Evolutionary conservation across 257 asterid genomes (phyloP), one percentile per base, ranked within the genome.

Genomic region (Solanum chiquidenum): DNA sequence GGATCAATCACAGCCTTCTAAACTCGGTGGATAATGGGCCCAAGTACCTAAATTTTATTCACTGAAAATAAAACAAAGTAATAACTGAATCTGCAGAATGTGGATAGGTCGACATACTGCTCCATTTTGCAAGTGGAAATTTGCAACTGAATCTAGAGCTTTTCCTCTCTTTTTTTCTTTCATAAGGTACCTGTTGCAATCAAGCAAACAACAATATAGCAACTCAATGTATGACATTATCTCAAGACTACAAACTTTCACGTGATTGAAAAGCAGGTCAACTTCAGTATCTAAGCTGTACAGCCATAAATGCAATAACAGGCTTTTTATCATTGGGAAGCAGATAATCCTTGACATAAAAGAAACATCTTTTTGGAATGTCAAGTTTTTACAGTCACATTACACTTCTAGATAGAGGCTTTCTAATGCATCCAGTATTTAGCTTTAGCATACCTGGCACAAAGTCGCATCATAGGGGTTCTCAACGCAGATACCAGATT

Each of bases 91-190:
- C 33, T 73, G 76, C 72, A 84, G n/a, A 85, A 71, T 60, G 83
- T 40, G 31, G 62, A 83, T 79, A 84, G 84, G 42, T 88, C 49
- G 86, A 93, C 98, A 88, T 90, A 97, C 99, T 89, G 99, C 99
- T 90, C 99, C 99, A 88, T 97, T 97, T 88, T 95, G 99, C 89
- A 97, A 91, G 93, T 97, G 99, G 91, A 97, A 97, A 90, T 95
- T 95, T 88, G 98, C 98, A 87, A 97, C 99, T 29, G 99, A 93
- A 89, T 95, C 98, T 83, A 95, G 92, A 87, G 98, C 98, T 90
- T 97, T 97, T 66, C 98, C 98, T 90, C 98, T 92, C 95, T 95
- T 95, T 91, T 94, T 97, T 92, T 97, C 98, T 91, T 91, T 92
- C 73, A 92, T 86, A 91, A 97, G 98, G 93, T 95, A 97, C 96